A percentile compares a stretch with the other conserved stretches of the same genome.
Evolutionary conservation across 1,284 basidiomycete species (phyloP).

Genomic region (Kalmanozyma brasiliensis): DNA sequence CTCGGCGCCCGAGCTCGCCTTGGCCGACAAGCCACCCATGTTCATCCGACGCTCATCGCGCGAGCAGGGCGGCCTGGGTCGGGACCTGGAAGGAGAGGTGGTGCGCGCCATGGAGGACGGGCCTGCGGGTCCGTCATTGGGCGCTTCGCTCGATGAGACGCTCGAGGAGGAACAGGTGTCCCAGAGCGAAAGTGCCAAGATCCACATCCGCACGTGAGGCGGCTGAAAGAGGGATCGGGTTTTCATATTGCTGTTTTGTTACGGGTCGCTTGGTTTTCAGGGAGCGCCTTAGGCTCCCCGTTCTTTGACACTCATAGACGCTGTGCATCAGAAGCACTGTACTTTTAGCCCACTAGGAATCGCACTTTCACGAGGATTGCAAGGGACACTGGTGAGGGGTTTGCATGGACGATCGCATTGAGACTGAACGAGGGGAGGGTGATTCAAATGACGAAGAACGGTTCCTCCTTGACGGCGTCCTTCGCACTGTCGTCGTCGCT

Average conservation of each 20-base stretch:
- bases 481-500: background rate
- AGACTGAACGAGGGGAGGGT: background rate
- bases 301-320: too few species aligned
- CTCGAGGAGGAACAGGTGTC: constrained; percentile 7
- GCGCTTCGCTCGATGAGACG: constrained; percentile 31
- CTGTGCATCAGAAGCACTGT: too few species aligned
- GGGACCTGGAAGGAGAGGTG: constrained; percentile 60
- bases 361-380: too few species aligned
- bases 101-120: constrained; percentile 50
- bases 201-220: constrained; percentile 17
- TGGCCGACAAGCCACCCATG: constrained; percentile 46
- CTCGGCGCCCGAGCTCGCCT: constrained; percentile 35
- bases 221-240: too few species aligned
- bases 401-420: too few species aligned
- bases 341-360: constrained; percentile 6
- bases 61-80: constrained; percentile 60
- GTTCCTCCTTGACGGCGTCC: constrained; percentile 8
- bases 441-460: constrained; percentile 36
- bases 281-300: background rate
- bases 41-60: constrained; percentile 54
- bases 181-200: constrained; percentile 5
- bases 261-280: background rate
- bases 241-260: background rate
- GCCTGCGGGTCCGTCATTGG: constrained; percentile 33
- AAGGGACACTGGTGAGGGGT: too few species aligned